Base-by-base conservation (phyloP, 306 rosid species). In the Comarum palustre region DNA sequence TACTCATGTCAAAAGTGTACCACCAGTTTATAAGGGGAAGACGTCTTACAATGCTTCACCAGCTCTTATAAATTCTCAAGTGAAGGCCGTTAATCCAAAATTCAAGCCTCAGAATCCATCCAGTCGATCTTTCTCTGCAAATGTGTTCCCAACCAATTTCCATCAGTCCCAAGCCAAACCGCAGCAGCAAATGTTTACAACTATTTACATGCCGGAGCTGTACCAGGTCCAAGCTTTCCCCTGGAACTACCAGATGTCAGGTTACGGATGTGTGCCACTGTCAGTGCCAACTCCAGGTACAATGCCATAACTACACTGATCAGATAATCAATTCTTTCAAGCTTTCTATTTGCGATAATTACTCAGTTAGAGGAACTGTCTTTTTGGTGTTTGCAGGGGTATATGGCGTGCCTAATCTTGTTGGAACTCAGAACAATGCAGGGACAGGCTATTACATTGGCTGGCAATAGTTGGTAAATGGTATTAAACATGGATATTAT, bases 231-330 rank as follows among this genome's bases (percentile, higher is more conserved):
- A 38, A 54, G 38, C 45, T 58, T 66, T 59, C 25, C 59, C 76
- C 52, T 73, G 77, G 4, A 79, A 60, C 47, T 69, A 76, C 77
- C 75, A 81, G 60, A 63, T 25, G 12, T 69, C 73, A 64, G 32
- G 54, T 50, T 74, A 31, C 47, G 68, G 54, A 14, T 60, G 52
- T 65, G 66, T 72, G 31, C 13, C 61, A 12, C 60, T 72, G 31
- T 9, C 61, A 8, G 41, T 48, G 71, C 61, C 73, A 61, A 50
- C 31, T 74, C 42, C 66, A 5, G 85, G 87, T 83, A 77, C 25
- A 1, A 38, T 54, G 51, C 58, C 29, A 43, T 39, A 34, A 69
- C 22, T 68, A 34, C 5, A 12, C 54, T 68, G 39, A 68, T 13
- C 24, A 25, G 54, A 16, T 67, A 48, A 13, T 10, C 45, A 67